Evolutionary conservation across 2,329 filamentous ascomycete genomes (phyloP).

Genomic region (Colletotrichum limetticola): DNA sequence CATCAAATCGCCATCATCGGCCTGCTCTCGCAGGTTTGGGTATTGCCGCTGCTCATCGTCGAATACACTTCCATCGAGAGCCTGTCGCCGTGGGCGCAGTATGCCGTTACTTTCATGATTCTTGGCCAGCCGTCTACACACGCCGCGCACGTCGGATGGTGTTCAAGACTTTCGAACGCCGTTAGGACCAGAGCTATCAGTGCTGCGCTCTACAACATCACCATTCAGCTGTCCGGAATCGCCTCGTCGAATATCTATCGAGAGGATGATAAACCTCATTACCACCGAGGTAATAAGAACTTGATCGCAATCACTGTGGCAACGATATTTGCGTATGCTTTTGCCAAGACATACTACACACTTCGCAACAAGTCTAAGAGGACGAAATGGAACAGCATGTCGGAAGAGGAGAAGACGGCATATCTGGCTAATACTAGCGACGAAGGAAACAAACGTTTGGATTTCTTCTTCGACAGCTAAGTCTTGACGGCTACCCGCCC

Average conservation of each 20-base stretch:
- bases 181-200: constrained; percentile 72
- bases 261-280: constrained; percentile 58
- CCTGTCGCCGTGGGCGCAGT: constrained; percentile 55
- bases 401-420: constrained; percentile 45
- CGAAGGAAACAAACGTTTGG: constrained; percentile 52
- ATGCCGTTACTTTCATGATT: constrained; percentile 54
- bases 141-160: constrained; percentile 64
- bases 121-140: constrained; percentile 60
- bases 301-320: constrained; percentile 49
- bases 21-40: constrained; percentile 56
- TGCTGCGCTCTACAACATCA: constrained; percentile 70
- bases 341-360: constrained; percentile 45
- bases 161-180: constrained; percentile 69
- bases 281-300: constrained; percentile 52
- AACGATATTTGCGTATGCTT: constrained; percentile 47
- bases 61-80: constrained; percentile 46
- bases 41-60: constrained; percentile 62
- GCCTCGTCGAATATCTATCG: constrained; percentile 42
- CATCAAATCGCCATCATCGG: constrained; percentile 47
- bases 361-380: constrained; percentile 43
- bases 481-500: too few species aligned
- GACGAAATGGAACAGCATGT: constrained; percentile 42
- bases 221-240: constrained; percentile 46
- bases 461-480: constrained; percentile 45
- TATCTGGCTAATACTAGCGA: constrained; percentile 54